Evolutionary conservation across 805 yeast species (phyloP), one percentile per base, ranked within the genome.

Genomic region (Ogataea paraovalis): DNA sequence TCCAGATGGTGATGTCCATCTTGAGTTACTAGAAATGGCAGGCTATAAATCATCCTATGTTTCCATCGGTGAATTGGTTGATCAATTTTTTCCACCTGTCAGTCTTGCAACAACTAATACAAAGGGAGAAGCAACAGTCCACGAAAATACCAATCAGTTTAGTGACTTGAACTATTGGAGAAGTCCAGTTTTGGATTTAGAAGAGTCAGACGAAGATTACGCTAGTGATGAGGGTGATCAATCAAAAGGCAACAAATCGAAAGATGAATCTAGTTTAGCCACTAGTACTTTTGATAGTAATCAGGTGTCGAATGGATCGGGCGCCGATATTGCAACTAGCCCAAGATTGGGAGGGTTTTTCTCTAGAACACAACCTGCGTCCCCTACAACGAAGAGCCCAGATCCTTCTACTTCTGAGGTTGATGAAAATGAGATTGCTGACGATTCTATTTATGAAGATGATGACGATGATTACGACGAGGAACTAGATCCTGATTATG

Each of bases 1-100:
- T 60, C 91, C 98, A 1, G 89, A 87, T 52, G 97, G 97, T 2
- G 98, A 94, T 55, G 99, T 94, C 38, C 96, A 89, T 70, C 86
- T 94, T 96, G 99, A 94, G 67, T 75, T 94, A 53, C 72, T 94
- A 46, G 98, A 94, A 63, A 73, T 94, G 60, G 95, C 97, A 0
- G 99, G 99, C 2, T 88, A 87, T 65, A 86, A 79, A 61, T 83
- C 94, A 44, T 83, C 96, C 0, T 94, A 94, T 64, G 80, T 94
- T 43, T 83, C 83, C 53, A 92, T 94, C 60, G 87, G 94, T 40
- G 98, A 94, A 64, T 74, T 94, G 46, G 97, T 94, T 12, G 99
- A 94, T 67, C 98, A 94, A 65, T 91, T 91, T 65, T 94, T 94
- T 75, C 99, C 99, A 8, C 96, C 97, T 0, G 85, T 81, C 40